phyloP scores from a whole-genome alignment of 2,329 filamentous ascomycete species.

The Talaromyces sp. region DNA sequence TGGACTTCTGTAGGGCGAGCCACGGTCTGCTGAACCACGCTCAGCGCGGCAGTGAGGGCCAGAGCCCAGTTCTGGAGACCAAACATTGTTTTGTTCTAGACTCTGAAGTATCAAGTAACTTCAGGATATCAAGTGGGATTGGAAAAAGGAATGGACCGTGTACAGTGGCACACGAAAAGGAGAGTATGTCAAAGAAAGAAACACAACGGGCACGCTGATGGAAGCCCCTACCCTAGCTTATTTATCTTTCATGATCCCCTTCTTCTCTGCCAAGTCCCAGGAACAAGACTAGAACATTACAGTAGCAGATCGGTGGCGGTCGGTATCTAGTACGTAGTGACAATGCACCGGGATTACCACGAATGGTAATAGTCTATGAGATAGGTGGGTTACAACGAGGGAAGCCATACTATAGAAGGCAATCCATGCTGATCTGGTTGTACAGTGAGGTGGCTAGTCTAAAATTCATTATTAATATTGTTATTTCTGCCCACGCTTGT shows the following conservation, averaged over 20 bases:
- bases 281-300: background rate
- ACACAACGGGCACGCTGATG: background rate
- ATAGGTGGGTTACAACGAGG: background rate
- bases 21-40: background rate
- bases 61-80: slow-evolving; percentile 4
- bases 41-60: slow-evolving; percentile 3
- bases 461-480: background rate
- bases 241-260: background rate
- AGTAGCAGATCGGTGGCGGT: background rate
- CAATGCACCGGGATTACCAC: background rate
- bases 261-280: background rate
- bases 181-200: background rate
- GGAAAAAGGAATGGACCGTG: background rate
- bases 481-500: no score
- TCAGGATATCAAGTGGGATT: background rate
- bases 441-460: background rate
- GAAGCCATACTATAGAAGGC: background rate
- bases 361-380: background rate
- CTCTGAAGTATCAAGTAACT: background rate
- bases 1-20: slow-evolving; percentile 9
- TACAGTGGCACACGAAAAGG: background rate
- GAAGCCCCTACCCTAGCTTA: background rate
- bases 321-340: background rate
- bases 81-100: slow-evolving; percentile 5
- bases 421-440: background rate